phyloP scores from a whole-genome alignment of 306 rosid species.

The apple (Malus domestica) region DNA sequence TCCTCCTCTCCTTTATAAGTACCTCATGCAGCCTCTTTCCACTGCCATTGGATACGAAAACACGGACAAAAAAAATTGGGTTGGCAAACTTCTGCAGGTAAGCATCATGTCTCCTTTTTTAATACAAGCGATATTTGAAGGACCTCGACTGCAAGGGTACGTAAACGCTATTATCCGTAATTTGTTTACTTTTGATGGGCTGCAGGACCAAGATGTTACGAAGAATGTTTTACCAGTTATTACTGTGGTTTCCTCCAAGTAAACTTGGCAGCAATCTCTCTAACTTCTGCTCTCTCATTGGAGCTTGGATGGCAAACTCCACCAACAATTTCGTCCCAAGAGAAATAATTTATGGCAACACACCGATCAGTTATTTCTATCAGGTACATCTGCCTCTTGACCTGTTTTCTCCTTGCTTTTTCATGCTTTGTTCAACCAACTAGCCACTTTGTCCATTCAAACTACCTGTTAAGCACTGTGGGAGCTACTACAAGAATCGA shows the following conservation, averaged over 20 bases:
- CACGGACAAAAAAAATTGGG: constrained; percentile 61
- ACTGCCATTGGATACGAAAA: constrained; percentile 65
- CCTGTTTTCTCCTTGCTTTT: constrained; percentile 58
- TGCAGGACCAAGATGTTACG: constrained; percentile 26
- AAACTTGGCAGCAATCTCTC: constrained; percentile 40
- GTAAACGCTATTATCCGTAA: background rate
- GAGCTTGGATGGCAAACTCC: constrained; percentile 52
- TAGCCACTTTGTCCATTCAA: constrained; percentile 61
- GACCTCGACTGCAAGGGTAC: background rate
- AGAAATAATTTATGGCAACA: constrained; percentile 49
- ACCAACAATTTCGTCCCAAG: constrained; percentile 22
- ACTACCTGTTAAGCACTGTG: constrained; percentile 59
- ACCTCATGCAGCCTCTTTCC: constrained; percentile 45
- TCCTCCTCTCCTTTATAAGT: constrained; percentile 48
- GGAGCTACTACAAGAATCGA: constrained; percentile 11
- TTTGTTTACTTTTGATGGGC: background rate
- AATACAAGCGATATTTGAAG: background rate
- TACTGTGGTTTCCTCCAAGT: constrained; percentile 41
- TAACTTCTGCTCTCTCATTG: constrained; percentile 62
- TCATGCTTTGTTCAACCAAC: constrained; percentile 62
- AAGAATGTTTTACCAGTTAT: constrained; percentile 31
- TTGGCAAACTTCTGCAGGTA: constrained; percentile 53
- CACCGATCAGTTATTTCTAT: constrained; percentile 31
- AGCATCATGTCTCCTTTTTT: background rate
- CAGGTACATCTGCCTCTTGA: constrained; percentile 47